These are phyloP conservation scores for Eucalyptus marginata DNA, from an alignment of 345 rosid species.

Conservation along the genomic window DNA sequence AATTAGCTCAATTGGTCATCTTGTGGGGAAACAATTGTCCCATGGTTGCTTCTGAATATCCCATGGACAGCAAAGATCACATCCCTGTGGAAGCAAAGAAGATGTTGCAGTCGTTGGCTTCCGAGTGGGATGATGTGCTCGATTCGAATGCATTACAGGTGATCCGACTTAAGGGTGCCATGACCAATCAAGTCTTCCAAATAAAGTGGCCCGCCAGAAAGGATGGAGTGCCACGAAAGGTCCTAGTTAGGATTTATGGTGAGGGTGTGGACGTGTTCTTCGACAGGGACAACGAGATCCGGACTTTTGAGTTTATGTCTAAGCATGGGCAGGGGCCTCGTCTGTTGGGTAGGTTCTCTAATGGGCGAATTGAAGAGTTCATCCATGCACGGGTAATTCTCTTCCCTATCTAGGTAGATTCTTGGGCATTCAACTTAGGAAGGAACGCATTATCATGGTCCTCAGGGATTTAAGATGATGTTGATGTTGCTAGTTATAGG, in stretches of 20 bases:
- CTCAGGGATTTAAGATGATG: neutral
- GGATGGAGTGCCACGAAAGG: constrained; percentile 22
- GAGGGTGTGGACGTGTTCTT: constrained; percentile 88
- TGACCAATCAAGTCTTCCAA: constrained; percentile 78
- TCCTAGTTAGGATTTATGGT: constrained; percentile 79
- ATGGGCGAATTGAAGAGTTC: constrained; percentile 88
- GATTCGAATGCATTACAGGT: constrained; percentile 52
- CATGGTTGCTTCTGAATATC: constrained; percentile 15
- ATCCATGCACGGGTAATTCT: constrained; percentile 66
- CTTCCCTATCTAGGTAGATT: neutral
- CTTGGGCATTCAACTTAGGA: neutral
- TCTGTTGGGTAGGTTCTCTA: constrained; percentile 61
- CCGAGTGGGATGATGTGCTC: constrained; percentile 68
- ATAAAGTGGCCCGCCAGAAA: constrained; percentile 37
- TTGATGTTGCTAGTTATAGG: neutral
- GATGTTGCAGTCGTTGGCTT: constrained; percentile 45
- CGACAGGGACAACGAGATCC: constrained; percentile 66
- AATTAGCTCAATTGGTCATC: neutral
- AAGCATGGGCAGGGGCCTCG: constrained; percentile 86
- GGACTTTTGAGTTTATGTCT: constrained; percentile 83
- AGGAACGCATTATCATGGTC: neutral
- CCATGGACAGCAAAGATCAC: neutral
- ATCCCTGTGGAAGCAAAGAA: constrained; percentile 50
- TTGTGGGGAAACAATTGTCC: neutral
- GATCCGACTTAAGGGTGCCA: constrained; percentile 71